These are phyloP conservation scores for Anaeramoeba flamelloides DNA, from an alignment of 78 protist species.

Conservation along the genomic window DNA sequence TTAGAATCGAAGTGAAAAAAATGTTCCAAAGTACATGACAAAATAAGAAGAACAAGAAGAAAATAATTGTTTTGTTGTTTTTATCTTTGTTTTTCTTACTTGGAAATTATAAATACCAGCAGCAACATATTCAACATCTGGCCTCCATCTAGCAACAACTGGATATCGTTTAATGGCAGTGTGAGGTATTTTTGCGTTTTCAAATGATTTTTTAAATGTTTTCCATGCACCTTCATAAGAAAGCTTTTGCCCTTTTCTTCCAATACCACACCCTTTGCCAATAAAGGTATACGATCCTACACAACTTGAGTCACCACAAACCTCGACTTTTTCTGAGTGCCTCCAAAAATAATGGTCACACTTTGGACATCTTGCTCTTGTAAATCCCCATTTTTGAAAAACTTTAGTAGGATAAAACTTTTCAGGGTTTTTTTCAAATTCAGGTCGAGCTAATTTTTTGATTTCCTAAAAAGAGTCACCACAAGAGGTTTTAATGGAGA, in stretches of 20 bases:
- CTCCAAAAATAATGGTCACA: constrained; percentile 17
- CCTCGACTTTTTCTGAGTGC: not conserved
- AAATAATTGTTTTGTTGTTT: no score
- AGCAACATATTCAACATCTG: constrained; percentile 22
- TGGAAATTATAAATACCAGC: constrained; percentile 33
- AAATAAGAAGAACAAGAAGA: not conserved
- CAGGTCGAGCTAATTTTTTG: constrained; percentile 9
- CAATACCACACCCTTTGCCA: constrained; percentile 16
- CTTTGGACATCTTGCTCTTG: not conserved
- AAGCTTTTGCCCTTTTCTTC: not conserved
- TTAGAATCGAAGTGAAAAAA: no score
- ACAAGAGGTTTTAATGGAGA: no score
- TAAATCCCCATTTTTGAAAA: constrained; percentile 1
- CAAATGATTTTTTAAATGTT: not conserved
- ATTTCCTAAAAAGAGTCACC: constrained; percentile 16
- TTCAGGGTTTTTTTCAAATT: constrained; percentile 8
- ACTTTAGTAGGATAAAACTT: constrained; percentile 13
- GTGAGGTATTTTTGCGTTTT: not conserved
- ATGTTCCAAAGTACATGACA: not conserved
- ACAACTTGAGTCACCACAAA: constrained; percentile 23
- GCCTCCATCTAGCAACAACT: constrained; percentile 23
- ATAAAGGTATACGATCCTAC: constrained; percentile 14
- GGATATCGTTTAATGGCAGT: constrained; percentile 26
- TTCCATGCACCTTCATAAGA: constrained; percentile 19
- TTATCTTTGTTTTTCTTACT: no score